phyloP scores from a whole-genome alignment of 1,284 basidiomycete genomes.

The Melampsora americana region DNA sequence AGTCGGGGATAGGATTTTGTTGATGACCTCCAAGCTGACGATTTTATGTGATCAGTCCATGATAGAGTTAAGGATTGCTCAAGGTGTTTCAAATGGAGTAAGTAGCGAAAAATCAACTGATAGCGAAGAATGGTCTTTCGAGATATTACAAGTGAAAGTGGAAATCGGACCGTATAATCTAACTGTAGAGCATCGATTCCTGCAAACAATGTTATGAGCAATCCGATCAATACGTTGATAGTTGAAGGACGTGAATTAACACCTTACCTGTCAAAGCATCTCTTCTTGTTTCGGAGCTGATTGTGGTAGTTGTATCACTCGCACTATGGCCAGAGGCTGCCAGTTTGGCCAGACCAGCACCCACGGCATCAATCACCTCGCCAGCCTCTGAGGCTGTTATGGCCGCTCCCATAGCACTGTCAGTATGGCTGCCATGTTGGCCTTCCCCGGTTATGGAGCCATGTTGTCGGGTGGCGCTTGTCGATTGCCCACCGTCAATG shows the following conservation, averaged over 20 bases:
- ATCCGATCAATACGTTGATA: constrained; percentile 24
- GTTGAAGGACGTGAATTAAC: background rate
- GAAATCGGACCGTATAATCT: constrained; percentile 89
- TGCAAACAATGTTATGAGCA: constrained; percentile 51
- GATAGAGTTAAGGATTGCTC: constrained; percentile 78
- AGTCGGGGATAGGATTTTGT: constrained; percentile 60
- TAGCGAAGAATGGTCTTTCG: constrained; percentile 88
- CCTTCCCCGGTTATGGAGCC: constrained; percentile 62
- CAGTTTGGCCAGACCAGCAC: constrained; percentile 46
- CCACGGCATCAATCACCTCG: constrained; percentile 56
- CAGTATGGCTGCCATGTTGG: constrained; percentile 56
- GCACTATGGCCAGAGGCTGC: constrained; percentile 9
- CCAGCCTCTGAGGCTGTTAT: constrained; percentile 54
- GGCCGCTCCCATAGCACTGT: constrained; percentile 47
- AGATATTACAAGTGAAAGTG: constrained; percentile 87
- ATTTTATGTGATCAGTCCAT: constrained; percentile 85
- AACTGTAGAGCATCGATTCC: constrained; percentile 82
- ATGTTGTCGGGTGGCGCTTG: no score
- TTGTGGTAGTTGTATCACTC: background rate
- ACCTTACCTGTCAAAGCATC: constrained; percentile 33
- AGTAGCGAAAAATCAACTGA: constrained; percentile 79
- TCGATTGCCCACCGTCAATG: constrained; percentile 54
- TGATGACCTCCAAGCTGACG: constrained; percentile 62
- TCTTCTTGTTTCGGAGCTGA: constrained; percentile 28
- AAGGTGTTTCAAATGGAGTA: constrained; percentile 76